Base-by-base conservation (phyloP, 1,284 basidiomycete genomes). In the Phlebopus sp. region DNA sequence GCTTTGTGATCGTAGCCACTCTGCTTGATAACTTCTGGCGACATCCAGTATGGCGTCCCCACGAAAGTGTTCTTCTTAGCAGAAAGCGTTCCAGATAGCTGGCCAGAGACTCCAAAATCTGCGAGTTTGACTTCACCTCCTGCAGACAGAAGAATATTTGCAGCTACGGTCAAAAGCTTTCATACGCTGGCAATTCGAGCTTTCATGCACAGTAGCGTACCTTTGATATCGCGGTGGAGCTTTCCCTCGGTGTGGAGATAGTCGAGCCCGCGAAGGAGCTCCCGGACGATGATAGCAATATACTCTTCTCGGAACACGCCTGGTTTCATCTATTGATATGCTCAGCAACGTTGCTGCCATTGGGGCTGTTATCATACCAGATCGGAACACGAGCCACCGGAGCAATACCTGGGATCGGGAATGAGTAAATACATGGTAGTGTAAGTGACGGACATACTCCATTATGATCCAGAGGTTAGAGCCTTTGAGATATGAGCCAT, bases 51-150 rank as follows among this genome's bases (percentile, higher is more conserved):
- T 2, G 92, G 92, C 13, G 95, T 96, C 25, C 96, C 92, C 43
- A 98, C 95, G 64, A 98, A 97, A 0, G 94, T 97, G 60, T 98
- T 98, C 79, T 98, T 98, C 82, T 97, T 97, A n/a, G 93, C 93
- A 48, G 89, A 90, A 31, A 97, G 78, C 0, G 93, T 97, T 3
- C 92, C 91, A 35, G 94, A 97, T 19, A 99, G 78, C 64, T 99
- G 97, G n/a, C 96, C 96, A 2, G 94, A 97, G 3, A 99, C 96
- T 63, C 96, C 96, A 66, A 99, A 99, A 67, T 99, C 96, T 47
- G 97, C 96, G 23, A 99, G 78, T 68, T 99, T 99, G 62, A 99
- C 93, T 58, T 97, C 93, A n/a, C 96, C 96, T 37, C 84, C 85
- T 2, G 93, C 86, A 39, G 92, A 95, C 36, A 99, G 78, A 11